Evolutionary conservation across 192 early-diverging fungal species (phyloP), one percentile per base, ranked within the genome.

Genomic region (Thoreauomyces humboldtii): DNA sequence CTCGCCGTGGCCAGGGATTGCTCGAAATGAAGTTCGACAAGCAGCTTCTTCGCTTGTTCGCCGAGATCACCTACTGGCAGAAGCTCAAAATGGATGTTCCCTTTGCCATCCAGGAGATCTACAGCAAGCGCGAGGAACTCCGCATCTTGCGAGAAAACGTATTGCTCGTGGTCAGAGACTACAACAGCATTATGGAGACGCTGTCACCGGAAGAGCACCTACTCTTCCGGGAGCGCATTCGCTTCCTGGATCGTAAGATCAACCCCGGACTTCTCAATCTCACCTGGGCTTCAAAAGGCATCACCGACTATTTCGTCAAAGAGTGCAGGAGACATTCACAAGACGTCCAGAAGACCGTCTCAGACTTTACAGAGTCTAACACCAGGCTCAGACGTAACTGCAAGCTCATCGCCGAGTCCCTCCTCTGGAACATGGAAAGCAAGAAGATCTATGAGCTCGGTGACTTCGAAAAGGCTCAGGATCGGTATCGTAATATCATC

Each of bases 301-400:
- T 86, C 54, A 81, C 84, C 21, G 84, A 86, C 35, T 86, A 81
- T 50, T 86, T 86, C 44, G 73, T 86, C 37, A 86, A 86, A 62
- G 84, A 86, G 66, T 86, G 84, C 55, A 72, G 83, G 19, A 63
- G 81, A 14, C 77, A 83, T 58, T 75, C 77, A 0, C 74, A 78
- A 51, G 84, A 86, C 44, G 77, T 86, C 12, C 84, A 83, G 50
- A 77, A 76, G 52, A 83, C 73, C n/a, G 84, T 86, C 0, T 54
- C 70, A 0, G 81, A 84, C 44, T 86, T 83, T 59, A 71, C 79
- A 15, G 72, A 75, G 19, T 69, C 74, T 0, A 81, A 84, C 56
- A 41, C 44, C 15, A 59, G 63, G 12, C 80, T 86, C 37, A 67
- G 81, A 36, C 43, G 70, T 14, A 65, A 69, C 36, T 86, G 82